Evolutionary conservation across 345 rosid species (phyloP).

Genomic region (Eucalyptus lansdowneana): DNA sequence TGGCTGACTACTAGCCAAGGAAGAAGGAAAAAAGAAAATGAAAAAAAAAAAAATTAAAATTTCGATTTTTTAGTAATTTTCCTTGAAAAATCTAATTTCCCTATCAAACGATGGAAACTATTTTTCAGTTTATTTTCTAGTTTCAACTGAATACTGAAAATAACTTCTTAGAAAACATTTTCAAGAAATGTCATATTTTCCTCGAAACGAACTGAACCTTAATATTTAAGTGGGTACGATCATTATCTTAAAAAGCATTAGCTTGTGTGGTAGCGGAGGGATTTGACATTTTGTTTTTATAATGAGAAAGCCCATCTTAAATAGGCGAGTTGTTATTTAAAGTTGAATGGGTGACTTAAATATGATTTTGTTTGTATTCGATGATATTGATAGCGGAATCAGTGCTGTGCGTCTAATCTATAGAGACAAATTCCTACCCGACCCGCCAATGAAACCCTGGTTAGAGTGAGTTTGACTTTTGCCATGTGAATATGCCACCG

Average conservation of each 20-base stretch:
- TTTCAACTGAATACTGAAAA: accelerated
- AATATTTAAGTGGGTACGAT: background rate
- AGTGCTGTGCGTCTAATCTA: background rate
- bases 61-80: too few species aligned
- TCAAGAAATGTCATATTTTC: background rate
- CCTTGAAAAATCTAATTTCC: background rate
- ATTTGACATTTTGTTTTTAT: background rate
- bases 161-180: too few species aligned
- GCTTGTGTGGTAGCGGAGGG: background rate
- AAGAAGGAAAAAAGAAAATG: too few species aligned
- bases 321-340: background rate
- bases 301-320: background rate
- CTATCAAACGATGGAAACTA: background rate
- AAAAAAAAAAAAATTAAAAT: too few species aligned
- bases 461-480: background rate
- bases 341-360: background rate
- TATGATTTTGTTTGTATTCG: background rate
- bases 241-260: background rate
- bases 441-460: background rate
- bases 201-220: too few species aligned
- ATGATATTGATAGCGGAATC: too few species aligned
- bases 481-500: background rate
- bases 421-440: background rate
- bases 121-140: background rate
- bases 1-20: accelerated